A percentile compares a stretch with the other conserved stretches of the same genome.
Evolutionary conservation across 352 stramenopile genomes (phyloP).

Genomic region (Hyaloperonospora brassicae): DNA sequence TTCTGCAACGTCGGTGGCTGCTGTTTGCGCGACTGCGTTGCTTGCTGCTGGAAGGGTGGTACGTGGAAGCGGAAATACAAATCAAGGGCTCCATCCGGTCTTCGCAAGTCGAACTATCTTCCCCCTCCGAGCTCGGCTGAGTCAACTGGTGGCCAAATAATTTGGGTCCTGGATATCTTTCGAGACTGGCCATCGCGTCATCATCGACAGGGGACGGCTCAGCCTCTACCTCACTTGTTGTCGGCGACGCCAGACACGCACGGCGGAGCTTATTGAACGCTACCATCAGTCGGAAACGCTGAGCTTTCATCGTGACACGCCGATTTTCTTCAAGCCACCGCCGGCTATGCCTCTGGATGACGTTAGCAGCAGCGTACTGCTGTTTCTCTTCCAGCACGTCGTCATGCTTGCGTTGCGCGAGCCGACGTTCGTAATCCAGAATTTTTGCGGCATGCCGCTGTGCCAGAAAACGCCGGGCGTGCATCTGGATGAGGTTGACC

Average conservation of each 20-base stretch:
- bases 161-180: constrained; percentile 6
- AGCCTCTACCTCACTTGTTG: constrained; percentile 24
- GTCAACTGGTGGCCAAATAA: constrained; percentile 7
- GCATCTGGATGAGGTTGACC: constrained; percentile 14
- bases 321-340: constrained; percentile 25
- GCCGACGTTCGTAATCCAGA: constrained; percentile 15
- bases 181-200: constrained; percentile 11
- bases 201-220: constrained; percentile 28
- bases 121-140: constrained; percentile 25
- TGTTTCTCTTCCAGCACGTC: constrained; percentile 15
- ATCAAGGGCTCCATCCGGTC: constrained; percentile 21
- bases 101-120: constrained; percentile 27
- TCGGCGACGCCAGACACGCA: constrained; percentile 16
- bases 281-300: constrained; percentile 25
- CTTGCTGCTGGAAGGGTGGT: constrained; percentile 17
- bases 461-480: constrained; percentile 13
- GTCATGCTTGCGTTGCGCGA: constrained; percentile 16
- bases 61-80: constrained; percentile 13
- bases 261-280: constrained; percentile 32
- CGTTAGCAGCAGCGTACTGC: constrained; percentile 12
- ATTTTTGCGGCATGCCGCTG: constrained; percentile 8
- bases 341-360: constrained; percentile 23
- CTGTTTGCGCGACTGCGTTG: constrained; percentile 20
- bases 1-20: constrained; percentile 16
- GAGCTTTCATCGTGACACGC: constrained; percentile 11